phyloP scores from a whole-genome alignment of 495 filamentous ascomycete genomes.

The Amorphotheca resinae region DNA sequence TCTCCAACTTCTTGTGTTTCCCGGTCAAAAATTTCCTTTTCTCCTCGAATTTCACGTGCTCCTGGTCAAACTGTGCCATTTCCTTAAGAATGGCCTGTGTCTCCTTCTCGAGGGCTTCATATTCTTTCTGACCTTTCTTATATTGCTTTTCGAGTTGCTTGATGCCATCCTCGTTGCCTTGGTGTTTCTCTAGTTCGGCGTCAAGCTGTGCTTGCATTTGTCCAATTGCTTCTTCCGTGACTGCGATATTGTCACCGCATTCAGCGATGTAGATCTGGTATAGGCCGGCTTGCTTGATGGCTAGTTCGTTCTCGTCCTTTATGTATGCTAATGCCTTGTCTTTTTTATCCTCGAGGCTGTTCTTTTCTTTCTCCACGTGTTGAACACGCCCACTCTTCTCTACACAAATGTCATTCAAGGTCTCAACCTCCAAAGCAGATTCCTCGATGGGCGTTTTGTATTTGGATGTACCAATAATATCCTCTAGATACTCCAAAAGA shows the following conservation, averaged over 20 bases:
- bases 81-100: constrained; percentile 73
- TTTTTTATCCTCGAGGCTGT: constrained; percentile 85
- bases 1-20: constrained; percentile 93
- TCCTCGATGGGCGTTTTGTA: constrained; percentile 97
- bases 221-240: constrained; percentile 78
- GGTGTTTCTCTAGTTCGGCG: constrained; percentile 79
- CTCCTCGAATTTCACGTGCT: constrained; percentile 92
- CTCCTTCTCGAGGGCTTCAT: constrained; percentile 69
- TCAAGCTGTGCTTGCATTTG: constrained; percentile 86
- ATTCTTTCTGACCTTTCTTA: constrained; percentile 67
- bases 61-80: constrained; percentile 85
- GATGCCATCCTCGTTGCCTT: constrained; percentile 83
- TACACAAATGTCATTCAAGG: constrained; percentile 82
- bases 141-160: constrained; percentile 79
- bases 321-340: constrained; percentile 83
- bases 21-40: constrained; percentile 83
- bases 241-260: constrained; percentile 73
- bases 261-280: constrained; percentile 87
- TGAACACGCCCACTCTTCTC: constrained; percentile 92
- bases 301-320: constrained; percentile 84
- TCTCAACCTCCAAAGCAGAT: constrained; percentile 75
- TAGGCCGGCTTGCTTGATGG: constrained; percentile 72
- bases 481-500: constrained; percentile 90
- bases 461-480: constrained; percentile 96
- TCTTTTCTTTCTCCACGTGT: constrained; percentile 96